Evolutionary conservation across 768 basidiomycete genomes (phyloP).

Genomic region (Hericium alpestre): DNA sequence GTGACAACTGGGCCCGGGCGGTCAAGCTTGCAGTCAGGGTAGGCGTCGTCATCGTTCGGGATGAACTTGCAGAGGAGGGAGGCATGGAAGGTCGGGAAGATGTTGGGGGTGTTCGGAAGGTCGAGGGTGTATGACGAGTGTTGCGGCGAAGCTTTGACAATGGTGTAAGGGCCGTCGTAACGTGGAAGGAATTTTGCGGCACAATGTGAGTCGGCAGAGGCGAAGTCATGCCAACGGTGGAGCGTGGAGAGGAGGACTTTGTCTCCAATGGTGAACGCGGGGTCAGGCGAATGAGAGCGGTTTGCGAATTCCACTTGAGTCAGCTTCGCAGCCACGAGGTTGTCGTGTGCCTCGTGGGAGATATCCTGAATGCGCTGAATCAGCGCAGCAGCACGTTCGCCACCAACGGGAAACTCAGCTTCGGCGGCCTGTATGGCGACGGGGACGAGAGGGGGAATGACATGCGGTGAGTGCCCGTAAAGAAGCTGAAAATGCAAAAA

Average conservation of each 20-base stretch:
- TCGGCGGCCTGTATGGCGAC: background rate
- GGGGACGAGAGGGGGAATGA: background rate
- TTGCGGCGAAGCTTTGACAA: background rate
- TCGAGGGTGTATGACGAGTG: background rate
- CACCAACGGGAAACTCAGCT: too few relatives aligned
- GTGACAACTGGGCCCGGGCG: too few relatives aligned
- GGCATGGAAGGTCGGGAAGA: background rate
- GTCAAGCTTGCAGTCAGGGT: too few relatives aligned
- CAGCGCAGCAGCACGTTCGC: background rate
- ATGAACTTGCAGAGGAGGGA: background rate
- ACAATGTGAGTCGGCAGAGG: background rate
- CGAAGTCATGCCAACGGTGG: background rate
- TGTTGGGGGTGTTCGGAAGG: background rate
- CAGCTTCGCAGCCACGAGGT: background rate
- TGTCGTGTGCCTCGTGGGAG: background rate
- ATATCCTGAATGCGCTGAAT: background rate
- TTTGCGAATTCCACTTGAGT: background rate
- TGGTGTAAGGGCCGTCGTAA: background rate
- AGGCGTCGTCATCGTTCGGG: too few relatives aligned
- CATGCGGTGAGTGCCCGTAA: background rate
- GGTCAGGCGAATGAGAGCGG: background rate
- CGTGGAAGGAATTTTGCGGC: background rate
- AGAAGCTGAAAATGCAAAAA: background rate
- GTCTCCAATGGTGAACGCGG: background rate
- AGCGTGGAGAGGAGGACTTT: background rate